These are phyloP conservation scores for Ustilago trichophora DNA, from an alignment of 1,284 basidiomycete species.

Conservation along the genomic window DNA sequence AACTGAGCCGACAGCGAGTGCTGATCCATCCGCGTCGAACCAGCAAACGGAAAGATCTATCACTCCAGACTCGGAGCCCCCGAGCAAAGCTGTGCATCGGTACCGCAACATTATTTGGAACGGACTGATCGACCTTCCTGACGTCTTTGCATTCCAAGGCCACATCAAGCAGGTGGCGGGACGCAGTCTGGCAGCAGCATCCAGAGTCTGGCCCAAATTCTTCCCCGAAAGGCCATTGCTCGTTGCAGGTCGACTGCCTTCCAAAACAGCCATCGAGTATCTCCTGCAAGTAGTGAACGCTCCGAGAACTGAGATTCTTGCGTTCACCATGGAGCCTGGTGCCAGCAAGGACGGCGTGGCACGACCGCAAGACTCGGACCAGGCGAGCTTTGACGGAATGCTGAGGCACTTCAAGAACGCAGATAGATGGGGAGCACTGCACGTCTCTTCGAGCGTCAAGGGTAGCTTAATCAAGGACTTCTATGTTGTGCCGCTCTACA, in stretches of 20 bases:
- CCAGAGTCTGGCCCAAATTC: conserved; percentile 42
- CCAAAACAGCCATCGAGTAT: conserved; percentile 56
- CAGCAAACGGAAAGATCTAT: conserved; percentile 12
- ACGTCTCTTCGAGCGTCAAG: conserved; percentile 44
- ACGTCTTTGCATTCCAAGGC: conserved; percentile 57
- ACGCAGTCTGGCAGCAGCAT: conserved; percentile 15
- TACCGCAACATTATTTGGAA: conserved; percentile 53
- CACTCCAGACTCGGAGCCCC: conserved; percentile 35
- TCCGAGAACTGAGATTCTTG: conserved; percentile 54
- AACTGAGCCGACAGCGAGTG: not conserved
- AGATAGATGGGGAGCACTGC: conserved; percentile 60
- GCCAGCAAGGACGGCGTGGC: conserved; percentile 15
- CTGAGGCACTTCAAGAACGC: conserved; percentile 34
- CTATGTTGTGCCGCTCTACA: conserved; percentile 57
- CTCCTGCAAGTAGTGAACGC: conserved; percentile 57
- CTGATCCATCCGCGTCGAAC: not conserved
- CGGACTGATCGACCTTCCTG: conserved; percentile 64
- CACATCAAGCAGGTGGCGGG: conserved; percentile 58
- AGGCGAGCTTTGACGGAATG: conserved; percentile 27
- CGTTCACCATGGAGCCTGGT: conserved; percentile 51
- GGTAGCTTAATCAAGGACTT: conserved; percentile 62
- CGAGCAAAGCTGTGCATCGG: conserved; percentile 21
- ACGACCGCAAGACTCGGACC: conserved; percentile 14
- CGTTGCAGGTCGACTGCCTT: conserved; percentile 62
- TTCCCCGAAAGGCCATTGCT: conserved; percentile 46